Evolutionary conservation across 1,139 yeast genomes (phyloP).

Genomic region (Starmera stellimalicola): DNA sequence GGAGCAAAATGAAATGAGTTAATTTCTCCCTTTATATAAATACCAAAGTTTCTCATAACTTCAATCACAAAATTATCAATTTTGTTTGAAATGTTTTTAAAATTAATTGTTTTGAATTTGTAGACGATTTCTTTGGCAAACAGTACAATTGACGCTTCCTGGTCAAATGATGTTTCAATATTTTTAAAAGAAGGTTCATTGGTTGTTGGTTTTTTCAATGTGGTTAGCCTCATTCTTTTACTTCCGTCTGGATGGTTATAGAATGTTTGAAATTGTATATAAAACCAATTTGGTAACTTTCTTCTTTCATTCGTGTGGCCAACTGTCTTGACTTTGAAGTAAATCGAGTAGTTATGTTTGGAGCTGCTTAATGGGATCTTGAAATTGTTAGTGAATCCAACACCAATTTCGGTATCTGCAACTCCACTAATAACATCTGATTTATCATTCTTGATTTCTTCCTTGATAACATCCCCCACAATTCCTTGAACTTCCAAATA

Average conservation of each 20-base stretch:
- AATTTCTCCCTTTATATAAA: slow-evolving; percentile 12
- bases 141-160: slow-evolving; percentile 58
- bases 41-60: slow-evolving; percentile 28
- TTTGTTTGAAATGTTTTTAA: slow-evolving; percentile 6
- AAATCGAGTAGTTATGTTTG: slow-evolving; percentile 47
- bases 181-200: slow-evolving; percentile 9
- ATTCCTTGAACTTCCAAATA: slow-evolving; percentile 53
- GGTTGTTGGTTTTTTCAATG: slow-evolving; percentile 30
- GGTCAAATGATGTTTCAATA: slow-evolving; percentile 38
- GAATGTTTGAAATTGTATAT: slow-evolving; percentile 49
- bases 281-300: slow-evolving; percentile 17
- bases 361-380: slow-evolving; percentile 44
- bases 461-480: slow-evolving; percentile 40
- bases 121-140: slow-evolving; percentile 45
- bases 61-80: slow-evolving; percentile 24
- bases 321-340: slow-evolving; percentile 51
- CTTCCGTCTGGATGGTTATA: slow-evolving; percentile 54
- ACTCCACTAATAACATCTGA: slow-evolving; percentile 28
- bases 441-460: slow-evolving; percentile 35
- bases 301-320: slow-evolving; percentile 16
- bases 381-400: slow-evolving; percentile 52
- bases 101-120: slow-evolving; percentile 31
- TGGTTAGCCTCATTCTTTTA: slow-evolving; percentile 48
- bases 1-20: slow-evolving; percentile 37
- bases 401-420: slow-evolving; percentile 54